Base-by-base conservation (phyloP, 2,329 filamentous ascomycete species). In the Cladosporium sp. region DNA sequence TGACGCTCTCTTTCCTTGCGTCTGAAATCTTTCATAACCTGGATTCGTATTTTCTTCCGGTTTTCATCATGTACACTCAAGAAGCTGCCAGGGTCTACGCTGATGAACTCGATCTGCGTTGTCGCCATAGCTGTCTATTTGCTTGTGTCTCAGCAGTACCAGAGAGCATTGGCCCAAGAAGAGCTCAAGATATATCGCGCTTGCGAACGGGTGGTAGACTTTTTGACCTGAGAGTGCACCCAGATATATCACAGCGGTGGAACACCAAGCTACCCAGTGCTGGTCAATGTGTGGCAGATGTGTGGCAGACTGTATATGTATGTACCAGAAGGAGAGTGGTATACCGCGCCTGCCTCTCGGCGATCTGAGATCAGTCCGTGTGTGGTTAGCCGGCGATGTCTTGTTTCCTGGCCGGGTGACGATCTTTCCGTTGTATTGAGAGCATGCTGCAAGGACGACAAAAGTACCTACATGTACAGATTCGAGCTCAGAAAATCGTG, bases 1-100 rank as follows among this genome's bases (percentile, higher is more conserved):
- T 63, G 49, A n/a, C 49, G 49, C 25, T 63, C 60, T 21, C 60
- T 36, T 30, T 63, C 60, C 23, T 63, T 63, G 14, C 60, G 60
- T 8, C 60, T 30, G 10, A 54, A 63, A 6, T 63, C 60, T 39
- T 30, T 63, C 60, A 63, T 63, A 2, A 63, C 60, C 14, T 63
- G 60, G 34, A 63, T 46, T 5, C 60, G 30, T 5, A 63, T 21
- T 34, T 25, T 36, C 18, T 23, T 49, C 13, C 60, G 34, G 14
- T 36, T 43, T 6, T 14, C 32, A 13, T 54, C n/a, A 10, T n/a
- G n/a, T 13, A 18, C 25, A 16, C 16, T 43, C n/a, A 39, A 21
- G 7, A 56, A 6, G 32, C 34, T 26, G 25, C 60, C 25, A 23
- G 60, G 60, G 26, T 56, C n/a, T 23, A 63, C 32, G 26, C 34